A percentile compares a stretch with the other conserved stretches of the same genome.
phyloP scores from a whole-genome alignment of 805 yeast genomes.

The Pichia kluyveri region DNA sequence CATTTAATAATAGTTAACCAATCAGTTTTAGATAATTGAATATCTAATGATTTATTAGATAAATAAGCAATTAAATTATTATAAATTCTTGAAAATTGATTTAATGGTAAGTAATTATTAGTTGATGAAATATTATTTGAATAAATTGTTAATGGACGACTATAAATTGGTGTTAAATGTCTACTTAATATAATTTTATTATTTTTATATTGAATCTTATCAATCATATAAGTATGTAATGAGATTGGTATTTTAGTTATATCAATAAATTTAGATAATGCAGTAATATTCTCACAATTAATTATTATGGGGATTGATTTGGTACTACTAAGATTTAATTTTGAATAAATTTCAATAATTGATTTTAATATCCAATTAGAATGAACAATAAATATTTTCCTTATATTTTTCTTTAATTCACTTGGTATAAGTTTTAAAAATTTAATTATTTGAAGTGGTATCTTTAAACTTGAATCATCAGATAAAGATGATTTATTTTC shows the following conservation, averaged over 20 bases:
- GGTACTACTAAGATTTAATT: slow-evolving; percentile 31
- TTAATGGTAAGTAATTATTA: slow-evolving; percentile 14
- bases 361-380: slow-evolving; percentile 86
- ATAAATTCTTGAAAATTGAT: slow-evolving; percentile 24
- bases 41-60: slow-evolving; percentile 19
- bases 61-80: slow-evolving; percentile 27
- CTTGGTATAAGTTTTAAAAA: slow-evolving; percentile 49
- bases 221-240: slow-evolving; percentile 55
- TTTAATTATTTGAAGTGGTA: slow-evolving; percentile 29
- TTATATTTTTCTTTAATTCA: slow-evolving; percentile 42
- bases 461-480: slow-evolving; percentile 8
- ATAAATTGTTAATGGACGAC: slow-evolving; percentile 20
- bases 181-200: slow-evolving; percentile 45
- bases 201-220: slow-evolving; percentile 45
- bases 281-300: slow-evolving; percentile 29
- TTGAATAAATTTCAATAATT: slow-evolving; percentile 59
- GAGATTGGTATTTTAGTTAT: slow-evolving; percentile 70
- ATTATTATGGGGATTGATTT: slow-evolving; percentile 14
- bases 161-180: slow-evolving; percentile 26
- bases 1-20: slow-evolving; percentile 24
- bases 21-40: slow-evolving; percentile 15
- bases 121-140: neutral
- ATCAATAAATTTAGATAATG: slow-evolving; percentile 47
- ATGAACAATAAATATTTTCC: slow-evolving; percentile 71
- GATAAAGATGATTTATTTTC: neutral